Evolutionary conservation across 2,329 filamentous ascomycete species (phyloP), one percentile per base, ranked within the genome.

Genomic region (Ascochyta koolunga): DNA sequence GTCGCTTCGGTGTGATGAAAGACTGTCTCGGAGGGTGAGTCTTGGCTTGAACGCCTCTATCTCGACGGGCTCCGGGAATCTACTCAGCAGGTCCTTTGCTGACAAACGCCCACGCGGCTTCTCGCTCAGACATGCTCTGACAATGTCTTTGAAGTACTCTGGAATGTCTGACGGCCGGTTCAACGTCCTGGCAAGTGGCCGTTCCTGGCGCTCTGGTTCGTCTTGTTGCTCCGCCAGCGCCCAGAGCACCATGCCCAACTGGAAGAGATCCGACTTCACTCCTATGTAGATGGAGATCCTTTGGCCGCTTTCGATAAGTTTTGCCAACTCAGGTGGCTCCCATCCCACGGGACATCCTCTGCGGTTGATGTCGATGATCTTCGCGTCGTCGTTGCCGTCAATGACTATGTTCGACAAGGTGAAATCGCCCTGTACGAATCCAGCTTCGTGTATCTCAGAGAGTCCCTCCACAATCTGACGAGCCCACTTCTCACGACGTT

Each of bases 311-410:
- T 93, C 88, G 56, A 98, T 91, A 50, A 98, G 85, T 5, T 85
- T 84, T 15, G 88, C 89, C 50, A 96, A 89, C 76, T 99, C 95
- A 4, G 95, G 95, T 2, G 95, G 93, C 64, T 99, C 95, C 95
- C 95, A 99, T 21, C 93, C 93, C 4, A 98, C 90, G 0, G 95
- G 95, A 67, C 95, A 99, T n/a, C 95, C 95, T 65, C 95, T 84
- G 50, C 95, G 85, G 77, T 99, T 99, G 78, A 99, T 97, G 75
- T 99, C 95, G 69, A 99, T 99, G 62, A 99, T 98, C 68, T 96
- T 93, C 8, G 93, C 95, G 68, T 97, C 84, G 69, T 92, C 88
- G 37, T 89, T 77, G 11, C 83, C 82, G 72, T 98, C 91, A 67
- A 99, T 89, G 57, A 99, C 95, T 61, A 99, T 96, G 71, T 99